Evolutionary conservation across 345 rosid genomes (phyloP), one percentile per base, ranked within the genome.

Genomic region (Linum tenue): DNA sequence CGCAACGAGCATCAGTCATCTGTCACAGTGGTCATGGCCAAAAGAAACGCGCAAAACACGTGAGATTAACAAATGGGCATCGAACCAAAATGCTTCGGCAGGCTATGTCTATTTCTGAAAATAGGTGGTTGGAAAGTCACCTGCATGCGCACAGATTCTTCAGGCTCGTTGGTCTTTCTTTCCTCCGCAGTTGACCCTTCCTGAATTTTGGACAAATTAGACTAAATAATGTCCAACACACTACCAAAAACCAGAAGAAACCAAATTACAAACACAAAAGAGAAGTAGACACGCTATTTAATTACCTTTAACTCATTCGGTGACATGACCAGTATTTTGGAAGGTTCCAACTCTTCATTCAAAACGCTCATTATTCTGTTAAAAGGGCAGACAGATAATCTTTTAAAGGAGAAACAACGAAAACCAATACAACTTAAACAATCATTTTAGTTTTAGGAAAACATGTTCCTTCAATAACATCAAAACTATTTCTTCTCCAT

Each of bases 131-230:
- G 10, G 12, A 41, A 59, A 64, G 39, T n/a, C 4, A 95, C 97
- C 96, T 95, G 95, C 85, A 95, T 89, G 55, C 72, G 81, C 69
- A 82, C 86, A 0, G 79, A 78, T 17, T 89, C 95, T 44, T 95
- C 97, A 70, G 97, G 99, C 83, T 91, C 97, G 68, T 84, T 83
- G 65, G 70, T 79, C 11, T 81, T 79, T 5, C 80, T 88, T 78
- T 91, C 97, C 76, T 89, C 99, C 3, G 84, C 89, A 2, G 96
- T 95, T 59, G 87, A 80, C 51, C 97, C 99, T 78, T 85, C 96
- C 99, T 95, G 78, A 14, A 78, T 68, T 65, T 22, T 63, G 50
- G 58, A 35, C 56, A 35, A 57, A 31, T 44, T 43, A 60, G 58
- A 22, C 31, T 22, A 22, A 22, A 0, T 22, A 22, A 0, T 22